Evolutionary conservation across 306 rosid genomes (phyloP), one percentile per base, ranked within the genome.

Genomic region (Trifolium pratense): DNA sequence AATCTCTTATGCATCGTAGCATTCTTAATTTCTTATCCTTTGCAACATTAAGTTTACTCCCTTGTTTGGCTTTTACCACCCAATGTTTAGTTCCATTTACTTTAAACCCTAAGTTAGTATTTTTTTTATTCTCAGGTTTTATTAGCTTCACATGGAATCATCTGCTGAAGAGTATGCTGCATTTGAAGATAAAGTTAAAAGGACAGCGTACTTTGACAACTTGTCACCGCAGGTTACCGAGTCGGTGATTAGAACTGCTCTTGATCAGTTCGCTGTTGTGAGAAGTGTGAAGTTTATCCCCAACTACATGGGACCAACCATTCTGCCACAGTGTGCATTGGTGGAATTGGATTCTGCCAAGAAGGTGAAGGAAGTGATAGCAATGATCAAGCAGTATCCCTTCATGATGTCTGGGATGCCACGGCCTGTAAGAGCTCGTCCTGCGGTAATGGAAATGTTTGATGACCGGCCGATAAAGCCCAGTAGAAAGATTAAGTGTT

Each of bases 321-420:
- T 75, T 56, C 71, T 76, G 70, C 85, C 89, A 0, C 78, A 73
- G 15, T 83, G 85, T 68, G 97, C 91, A 52, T 77, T 91, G 74
- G 90, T 91, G 26, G 94, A 89, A 79, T 71, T 94, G 87, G 96
- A 88, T 32, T 84, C 87, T 31, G 7, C 45, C 5, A 81, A 81
- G 79, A 83, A 89, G 85, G 97, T 74, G 13, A 25, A 46, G 62
- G 85, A 83, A 20, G 77, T 93, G 42, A 20, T 81, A 56, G 58
- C 81, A 1, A 78, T 73, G 82, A 17, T 80, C 16, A 6, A 53
- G 0, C 79, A 84, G 17, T 76, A 66, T 74, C 89, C 89, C 15
- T 93, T 93, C 84, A 91, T 93, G 98, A 87, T 93, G 75, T 74
- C 86, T 36, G 98, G 98, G 79, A 86, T 88, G 92, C 98, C 96